Base-by-base conservation (phyloP, 306 rosid genomes). In the Senna tora region DNA sequence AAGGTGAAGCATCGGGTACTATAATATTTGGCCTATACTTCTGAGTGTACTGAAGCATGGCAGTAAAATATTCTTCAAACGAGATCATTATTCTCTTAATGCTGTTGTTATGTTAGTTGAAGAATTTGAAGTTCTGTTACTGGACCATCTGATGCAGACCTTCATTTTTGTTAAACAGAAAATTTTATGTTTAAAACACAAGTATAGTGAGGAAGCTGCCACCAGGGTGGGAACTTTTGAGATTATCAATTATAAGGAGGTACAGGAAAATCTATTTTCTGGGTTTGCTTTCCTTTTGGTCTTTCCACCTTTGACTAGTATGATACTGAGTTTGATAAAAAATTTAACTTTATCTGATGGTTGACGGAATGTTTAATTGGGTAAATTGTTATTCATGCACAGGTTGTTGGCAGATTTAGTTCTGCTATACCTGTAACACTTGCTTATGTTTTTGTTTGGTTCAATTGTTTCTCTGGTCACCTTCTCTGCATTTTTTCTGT, bases 171-270 rank as follows among this genome's bases (percentile, higher is more conserved):
- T 74, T 73, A 76, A 83, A 83, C 85, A 67, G 84, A 82, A 80
- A 60, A 54, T 64, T 53, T 74, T 75, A 55, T 75, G 59, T 71
- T 30, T 77, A 72, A 85, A 82, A 71, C 77, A 77, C 78, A 69
- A 77, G 71, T 45, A 49, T 74, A 83, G 57, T 71, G 86, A 82
- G 38, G 82, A 82, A 66, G 81, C 86, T 58, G 83, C 72, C 58
- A 74, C 80, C 53, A 50, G 25, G 77, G 76, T 77, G 77, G 85
- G 87, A 75, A 74, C 52, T 75, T 85, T 80, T 85, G 87, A 82
- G 85, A 81, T 85, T 76, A 65, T 85, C 81, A 64, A 39, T 77
- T 60, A 46, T 74, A 58, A 82, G 85, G 87, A 85, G 90, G 90
- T 77, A 83, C 74, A 41, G 60, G 75, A 66, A 62, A 74, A 45